phyloP scores from a whole-genome alignment of 2,329 filamentous ascomycete genomes.

The Penicillium sp. region DNA sequence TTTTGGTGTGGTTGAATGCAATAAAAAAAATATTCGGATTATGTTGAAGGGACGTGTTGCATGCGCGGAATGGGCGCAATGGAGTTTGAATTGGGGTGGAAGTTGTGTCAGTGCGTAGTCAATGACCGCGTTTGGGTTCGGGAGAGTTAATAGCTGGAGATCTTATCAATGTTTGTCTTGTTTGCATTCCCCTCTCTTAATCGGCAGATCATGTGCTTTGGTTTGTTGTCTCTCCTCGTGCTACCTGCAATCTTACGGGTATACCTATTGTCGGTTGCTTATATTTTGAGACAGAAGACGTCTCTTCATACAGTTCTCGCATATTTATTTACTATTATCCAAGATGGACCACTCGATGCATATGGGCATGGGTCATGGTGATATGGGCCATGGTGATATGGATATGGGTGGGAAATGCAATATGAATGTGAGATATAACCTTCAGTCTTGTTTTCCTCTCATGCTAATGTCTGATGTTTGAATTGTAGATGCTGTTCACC shows the following conservation, averaged over 20 bases:
- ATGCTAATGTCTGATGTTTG: slow-evolving; percentile 6
- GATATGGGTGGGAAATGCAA: slow-evolving; percentile 68
- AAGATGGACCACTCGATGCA: slow-evolving; percentile 41
- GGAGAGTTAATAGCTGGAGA: neutral
- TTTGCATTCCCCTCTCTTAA: slow-evolving; percentile 30
- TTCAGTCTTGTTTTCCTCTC: neutral
- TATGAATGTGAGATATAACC: slow-evolving; percentile 71
- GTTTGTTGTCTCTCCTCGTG: neutral
- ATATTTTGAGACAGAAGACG: neutral
- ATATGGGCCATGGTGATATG: slow-evolving; percentile 51
- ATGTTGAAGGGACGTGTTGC: neutral
- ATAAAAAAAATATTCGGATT: neutral
- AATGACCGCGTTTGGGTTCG: slow-evolving; percentile 5
- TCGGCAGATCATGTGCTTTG: neutral
- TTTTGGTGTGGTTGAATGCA: neutral
- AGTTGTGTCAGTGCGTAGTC: neutral
- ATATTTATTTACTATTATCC: neutral
- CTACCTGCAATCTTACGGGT: neutral
- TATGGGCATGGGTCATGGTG: slow-evolving; percentile 42
- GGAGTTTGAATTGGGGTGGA: neutral
- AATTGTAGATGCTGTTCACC: slow-evolving; percentile 86
- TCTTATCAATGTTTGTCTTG: slow-evolving; percentile 30
- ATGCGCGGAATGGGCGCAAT: neutral
- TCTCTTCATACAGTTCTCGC: neutral
- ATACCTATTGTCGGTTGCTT: neutral